Evolutionary conservation across 2,329 filamentous ascomycete genomes (phyloP).

Genomic region (Oidium heveae): DNA sequence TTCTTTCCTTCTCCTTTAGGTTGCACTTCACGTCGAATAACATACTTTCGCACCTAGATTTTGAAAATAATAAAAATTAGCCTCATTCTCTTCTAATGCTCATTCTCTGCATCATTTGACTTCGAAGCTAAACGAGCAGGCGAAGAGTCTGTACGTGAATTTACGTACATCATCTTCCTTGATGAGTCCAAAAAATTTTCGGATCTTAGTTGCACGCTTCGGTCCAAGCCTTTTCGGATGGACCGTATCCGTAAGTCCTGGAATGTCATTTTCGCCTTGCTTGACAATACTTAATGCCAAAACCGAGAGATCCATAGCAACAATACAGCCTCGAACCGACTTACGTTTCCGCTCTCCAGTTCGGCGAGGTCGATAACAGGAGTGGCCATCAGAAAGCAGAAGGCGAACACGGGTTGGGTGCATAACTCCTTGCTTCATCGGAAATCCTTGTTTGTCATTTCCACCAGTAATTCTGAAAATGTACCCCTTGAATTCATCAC

Average conservation of each 20-base stretch:
- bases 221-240: slow-evolving; percentile 98
- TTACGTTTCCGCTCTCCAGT: slow-evolving; percentile 98
- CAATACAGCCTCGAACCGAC: slow-evolving; percentile 96
- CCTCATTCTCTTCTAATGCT: slow-evolving; percentile 13
- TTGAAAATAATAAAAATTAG: slow-evolving; percentile 10
- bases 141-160: slow-evolving; percentile 35
- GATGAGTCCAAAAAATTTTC: slow-evolving; percentile 97
- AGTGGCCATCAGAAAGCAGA: slow-evolving; percentile 87
- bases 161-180: slow-evolving; percentile 99
- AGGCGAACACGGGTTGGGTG: slow-evolving; percentile 96
- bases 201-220: slow-evolving; percentile 99
- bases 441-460: slow-evolving; percentile 99
- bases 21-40: slow-evolving; percentile 95
- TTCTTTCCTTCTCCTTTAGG: slow-evolving; percentile 94
- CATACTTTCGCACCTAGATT: slow-evolving; percentile 87
- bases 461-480: slow-evolving; percentile 98
- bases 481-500: slow-evolving; percentile 99
- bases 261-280: slow-evolving; percentile 86
- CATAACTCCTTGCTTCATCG: slow-evolving; percentile 99
- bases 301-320: slow-evolving; percentile 83
- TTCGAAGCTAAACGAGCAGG: slow-evolving; percentile 26
- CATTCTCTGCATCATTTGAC: slow-evolving; percentile 26
- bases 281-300: slow-evolving; percentile 90
- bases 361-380: slow-evolving; percentile 96
- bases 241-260: slow-evolving; percentile 89